Percentiles rank a stretch among this genome's conserved stretches.
Evolutionary conservation across 192 early-diverging fungal genomes (phyloP).

Genomic region (Chytriomyces sp.): DNA sequence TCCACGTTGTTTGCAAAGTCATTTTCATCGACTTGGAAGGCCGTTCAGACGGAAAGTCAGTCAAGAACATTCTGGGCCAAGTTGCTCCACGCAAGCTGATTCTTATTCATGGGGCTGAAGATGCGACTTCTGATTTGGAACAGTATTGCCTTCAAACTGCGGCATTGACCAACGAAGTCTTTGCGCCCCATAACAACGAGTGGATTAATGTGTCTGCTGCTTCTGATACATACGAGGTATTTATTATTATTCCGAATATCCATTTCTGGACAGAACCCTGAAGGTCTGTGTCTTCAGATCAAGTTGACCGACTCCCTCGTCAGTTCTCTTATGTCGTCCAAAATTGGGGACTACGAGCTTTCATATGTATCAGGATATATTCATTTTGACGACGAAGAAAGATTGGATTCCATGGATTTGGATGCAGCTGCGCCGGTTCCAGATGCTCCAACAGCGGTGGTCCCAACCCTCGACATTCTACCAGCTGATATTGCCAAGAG

Average conservation of each 20-base stretch:
- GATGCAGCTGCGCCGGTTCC: neutral
- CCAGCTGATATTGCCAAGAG: conserved; percentile 42
- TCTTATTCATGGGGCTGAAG: conserved; percentile 80
- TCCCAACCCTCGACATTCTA: conserved; percentile 75
- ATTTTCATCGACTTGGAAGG: conserved; percentile 93
- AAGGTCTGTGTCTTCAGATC: conserved; percentile 24
- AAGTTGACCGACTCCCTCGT: conserved; percentile 89
- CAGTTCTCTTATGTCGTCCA: conserved; percentile 71
- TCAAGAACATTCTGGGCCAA: conserved; percentile 83
- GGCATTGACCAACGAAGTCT: conserved; percentile 84
- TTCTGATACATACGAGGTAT: conserved; percentile 81
- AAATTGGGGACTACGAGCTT: conserved; percentile 78
- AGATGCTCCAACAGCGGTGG: conserved; percentile 16
- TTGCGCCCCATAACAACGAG: conserved; percentile 79
- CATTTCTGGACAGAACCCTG: neutral
- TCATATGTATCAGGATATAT: conserved; percentile 78
- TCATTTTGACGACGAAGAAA: conserved; percentile 44
- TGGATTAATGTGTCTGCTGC: conserved; percentile 87
- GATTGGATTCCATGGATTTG: conserved; percentile 43
- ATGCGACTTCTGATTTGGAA: conserved; percentile 69
- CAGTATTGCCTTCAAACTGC: conserved; percentile 60
- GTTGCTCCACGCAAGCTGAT: conserved; percentile 80
- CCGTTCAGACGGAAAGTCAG: conserved; percentile 80
- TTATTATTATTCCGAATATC: neutral
- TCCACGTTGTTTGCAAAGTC: conserved; percentile 70